Evolutionary conservation across 805 yeast genomes (phyloP), one percentile per base, ranked within the genome.

Genomic region (Komagataella kurtzmanii): DNA sequence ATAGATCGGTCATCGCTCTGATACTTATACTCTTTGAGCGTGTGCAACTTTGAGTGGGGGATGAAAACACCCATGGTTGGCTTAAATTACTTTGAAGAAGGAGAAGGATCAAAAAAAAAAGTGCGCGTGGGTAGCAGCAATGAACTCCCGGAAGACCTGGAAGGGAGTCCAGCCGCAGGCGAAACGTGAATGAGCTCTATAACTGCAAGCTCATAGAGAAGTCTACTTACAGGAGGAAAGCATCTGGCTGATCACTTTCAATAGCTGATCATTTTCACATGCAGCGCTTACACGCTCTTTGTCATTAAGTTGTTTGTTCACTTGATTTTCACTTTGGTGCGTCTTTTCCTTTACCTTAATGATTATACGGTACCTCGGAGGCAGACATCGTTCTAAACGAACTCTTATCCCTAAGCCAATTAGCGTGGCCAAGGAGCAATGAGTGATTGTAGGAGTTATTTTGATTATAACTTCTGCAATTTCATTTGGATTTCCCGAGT

Each of bases 281-380:
- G 99, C 99, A 24, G 99, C 99, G 36, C 96, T 95, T 0, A 93
- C 97, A 55, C 99, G 73, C 67, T 93, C 99, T 68, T 93, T 93
- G 64, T 93, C 99, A 62, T 93, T 93, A 54, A 93, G 75, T 68
- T 93, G 99, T 63, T 91, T 91, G 67, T 93, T 93, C 19, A 93
- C 98, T 63, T 93, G 99, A 57, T 78, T 79, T 64, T 93, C 99
- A 62, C 96, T 86, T 65, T 93, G 97, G 64, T 93, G 99, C 1
- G 95, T 79, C 1, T 98, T 98, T 59, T 88, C 87, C 61, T 90
- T 89, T 49, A 93, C 77, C 45, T 85, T 68, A 30, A 93, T 85
- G 12, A 81, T 77, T 53, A 88, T 81, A 57, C 98, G 74, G 70
- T 78, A 90, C 52, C 96, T 71, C 3, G 88, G 80, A 1, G 97